phyloP scores from a whole-genome alignment of 768 basidiomycete genomes.

The Suillus sp. region DNA sequence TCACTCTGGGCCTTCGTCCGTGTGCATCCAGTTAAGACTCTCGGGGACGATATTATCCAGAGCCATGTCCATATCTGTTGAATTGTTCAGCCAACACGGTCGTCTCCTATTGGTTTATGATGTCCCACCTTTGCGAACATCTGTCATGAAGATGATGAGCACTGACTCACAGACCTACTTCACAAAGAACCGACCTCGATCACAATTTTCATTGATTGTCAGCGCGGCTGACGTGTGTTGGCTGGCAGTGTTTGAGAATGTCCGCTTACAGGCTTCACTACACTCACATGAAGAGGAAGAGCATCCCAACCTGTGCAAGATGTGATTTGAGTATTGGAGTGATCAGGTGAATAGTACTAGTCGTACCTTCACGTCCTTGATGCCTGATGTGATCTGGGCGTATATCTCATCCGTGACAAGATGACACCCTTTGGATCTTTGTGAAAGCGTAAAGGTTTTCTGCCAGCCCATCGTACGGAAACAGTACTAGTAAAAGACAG shows the following conservation, averaged over 20 bases:
- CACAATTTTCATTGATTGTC: slow-evolving; percentile 89
- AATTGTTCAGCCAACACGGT: slow-evolving; percentile 37
- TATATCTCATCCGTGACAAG: slow-evolving; percentile 80
- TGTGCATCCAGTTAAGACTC: slow-evolving; percentile 77
- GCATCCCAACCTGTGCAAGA: slow-evolving; percentile 71
- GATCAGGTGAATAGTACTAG: neutral
- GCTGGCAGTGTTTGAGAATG: slow-evolving; percentile 40
- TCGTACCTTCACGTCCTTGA: slow-evolving; percentile 64
- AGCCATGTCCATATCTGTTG: slow-evolving; percentile 91
- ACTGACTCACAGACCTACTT: neutral
- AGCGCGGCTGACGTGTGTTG: slow-evolving; percentile 80
- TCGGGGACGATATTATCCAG: slow-evolving; percentile 89
- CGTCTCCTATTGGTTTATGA: slow-evolving; percentile 6
- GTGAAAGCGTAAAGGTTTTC: slow-evolving; percentile 71
- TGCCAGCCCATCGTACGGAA: slow-evolving; percentile 79
- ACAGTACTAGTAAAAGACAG: neutral
- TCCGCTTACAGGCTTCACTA: slow-evolving; percentile 3
- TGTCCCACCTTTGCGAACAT: slow-evolving; percentile 45
- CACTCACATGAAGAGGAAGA: slow-evolving; percentile 84
- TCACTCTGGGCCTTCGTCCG: slow-evolving; percentile 91
- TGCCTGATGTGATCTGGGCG: slow-evolving; percentile 64
- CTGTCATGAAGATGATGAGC: slow-evolving; percentile 25
- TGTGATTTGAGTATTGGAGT: slow-evolving; percentile 3
- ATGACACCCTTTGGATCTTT: slow-evolving; percentile 67
- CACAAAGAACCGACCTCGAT: slow-evolving; percentile 53